These are phyloP conservation scores for Pittosporum tobira DNA, from an alignment of 129 eudicot genomes.

Conservation along the genomic window DNA sequence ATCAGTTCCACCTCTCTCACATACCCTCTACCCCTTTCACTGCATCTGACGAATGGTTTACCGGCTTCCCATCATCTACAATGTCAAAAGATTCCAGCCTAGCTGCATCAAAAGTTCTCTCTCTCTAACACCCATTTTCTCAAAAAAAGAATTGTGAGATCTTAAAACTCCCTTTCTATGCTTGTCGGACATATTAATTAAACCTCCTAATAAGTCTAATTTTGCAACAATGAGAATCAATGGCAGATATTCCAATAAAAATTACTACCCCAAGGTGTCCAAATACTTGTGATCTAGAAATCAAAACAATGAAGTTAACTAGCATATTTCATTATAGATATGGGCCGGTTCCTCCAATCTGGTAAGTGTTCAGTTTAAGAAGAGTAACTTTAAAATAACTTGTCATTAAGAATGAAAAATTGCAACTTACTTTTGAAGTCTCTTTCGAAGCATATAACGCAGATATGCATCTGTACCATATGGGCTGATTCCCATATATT, in stretches of 20 bases:
- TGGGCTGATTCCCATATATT: conserved; percentile 53
- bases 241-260: neutral
- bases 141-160: no score
- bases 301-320: neutral
- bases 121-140: no score
- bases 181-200: neutral
- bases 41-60: no score
- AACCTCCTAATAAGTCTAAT: neutral
- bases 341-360: neutral
- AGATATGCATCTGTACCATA: conserved; percentile 54
- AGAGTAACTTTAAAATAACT: neutral
- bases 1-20: no score
- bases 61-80: no score
- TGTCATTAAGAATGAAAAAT: conserved; percentile 1
- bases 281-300: neutral
- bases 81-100: no score
- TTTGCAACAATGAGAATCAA: neutral
- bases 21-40: no score
- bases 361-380: neutral
- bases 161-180: no score
- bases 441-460: conserved; percentile 59
- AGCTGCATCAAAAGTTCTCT: no score
- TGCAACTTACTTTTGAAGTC: conserved; percentile 36
- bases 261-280: neutral
- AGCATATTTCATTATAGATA: neutral